Evolutionary conservation across 108 stramenopile genomes (phyloP), one percentile per base, ranked within the genome.

Genomic region (Cyclotella kingstonii): DNA sequence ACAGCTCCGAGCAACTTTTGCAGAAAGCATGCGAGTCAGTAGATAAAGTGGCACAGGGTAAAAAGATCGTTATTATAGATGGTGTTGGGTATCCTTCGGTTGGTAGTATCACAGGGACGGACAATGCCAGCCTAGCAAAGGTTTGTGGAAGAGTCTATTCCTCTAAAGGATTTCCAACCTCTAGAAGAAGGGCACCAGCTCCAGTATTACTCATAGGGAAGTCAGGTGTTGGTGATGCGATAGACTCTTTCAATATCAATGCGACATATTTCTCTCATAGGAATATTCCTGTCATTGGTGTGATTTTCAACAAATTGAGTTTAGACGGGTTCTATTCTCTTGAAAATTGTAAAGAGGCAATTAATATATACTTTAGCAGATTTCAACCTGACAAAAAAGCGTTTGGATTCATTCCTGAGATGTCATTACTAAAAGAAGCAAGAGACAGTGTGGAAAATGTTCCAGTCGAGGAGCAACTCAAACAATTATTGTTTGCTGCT

Each of bases 81-180:
- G 98, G 98, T 14, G 98, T 98, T 10, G 98, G 98, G 23, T 98
- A 95, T 77, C 98, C 98, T 10, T 83, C 95, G 1, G 98, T 98
- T 27, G 98, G 98, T 25, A 87, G 84, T 29, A 98, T 98, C 66
- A 91, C 90, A 49, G 94, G 95, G 12, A 86, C 95, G 4, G 93
- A 93, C 63, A 98, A 97, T 71, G 98, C 94, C 0, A 84, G 87
- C 35, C 85, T 96, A 6, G 84, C 91, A 11, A 42, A 43, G 35
- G 85, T 82, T 7, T 88, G 76, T 51, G 77, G 84, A 7, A 71
- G 77, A 63, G 81, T 84, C 12, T 49, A 63, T 28, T 33, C 41
- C 27, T 12, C 18, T 63, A 17, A 28, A 8, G 17, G 10, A 23
- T 25, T 23, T 54, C 38, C 28, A 26, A n/a, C 35, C 23, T 19